Evolutionary conservation across 2,329 filamentous ascomycete genomes (phyloP).

Genomic region (Claviceps sp.): DNA sequence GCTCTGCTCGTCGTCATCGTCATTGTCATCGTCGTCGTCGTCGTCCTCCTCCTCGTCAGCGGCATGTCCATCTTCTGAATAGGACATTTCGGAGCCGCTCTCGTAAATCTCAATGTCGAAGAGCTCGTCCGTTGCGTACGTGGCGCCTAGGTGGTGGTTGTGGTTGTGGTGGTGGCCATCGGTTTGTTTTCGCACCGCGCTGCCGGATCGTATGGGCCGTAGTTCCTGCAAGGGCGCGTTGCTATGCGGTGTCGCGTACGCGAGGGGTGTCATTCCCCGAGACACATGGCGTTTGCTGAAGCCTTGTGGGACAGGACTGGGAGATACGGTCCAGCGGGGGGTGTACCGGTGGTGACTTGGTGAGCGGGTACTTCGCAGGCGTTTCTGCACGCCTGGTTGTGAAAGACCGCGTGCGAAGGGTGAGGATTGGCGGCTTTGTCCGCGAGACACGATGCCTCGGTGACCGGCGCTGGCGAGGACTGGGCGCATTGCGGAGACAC

Average conservation of each 20-base stretch:
- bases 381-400: constrained; percentile 26
- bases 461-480: constrained; percentile 24
- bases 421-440: constrained; percentile 19
- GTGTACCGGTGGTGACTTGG: constrained; percentile 41
- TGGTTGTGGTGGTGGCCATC: constrained; percentile 12
- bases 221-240: constrained; percentile 37
- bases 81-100: constrained; percentile 21
- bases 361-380: constrained; percentile 44
- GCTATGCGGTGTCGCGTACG: constrained; percentile 66
- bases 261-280: constrained; percentile 41
- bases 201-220: constrained; percentile 17
- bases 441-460: constrained; percentile 33
- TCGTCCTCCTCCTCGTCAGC: constrained; percentile 13
- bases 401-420: constrained; percentile 15
- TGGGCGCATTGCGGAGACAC: constrained; percentile 20
- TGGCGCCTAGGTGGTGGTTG: constrained; percentile 19
- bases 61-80: constrained; percentile 15
- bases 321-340: constrained; percentile 40
- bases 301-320: constrained; percentile 26
- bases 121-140: constrained; percentile 21
- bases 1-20: constrained; percentile 10
- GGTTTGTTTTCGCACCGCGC: constrained; percentile 14
- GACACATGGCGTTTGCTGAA: constrained; percentile 18
- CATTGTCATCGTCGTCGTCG: constrained; percentile 15
- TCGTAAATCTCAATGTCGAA: constrained; percentile 24